Percentiles rank a stretch among this genome's conserved stretches.
Evolutionary conservation across 2,329 filamentous ascomycete genomes (phyloP).

Genomic region (Mollisia scopiformis): DNA sequence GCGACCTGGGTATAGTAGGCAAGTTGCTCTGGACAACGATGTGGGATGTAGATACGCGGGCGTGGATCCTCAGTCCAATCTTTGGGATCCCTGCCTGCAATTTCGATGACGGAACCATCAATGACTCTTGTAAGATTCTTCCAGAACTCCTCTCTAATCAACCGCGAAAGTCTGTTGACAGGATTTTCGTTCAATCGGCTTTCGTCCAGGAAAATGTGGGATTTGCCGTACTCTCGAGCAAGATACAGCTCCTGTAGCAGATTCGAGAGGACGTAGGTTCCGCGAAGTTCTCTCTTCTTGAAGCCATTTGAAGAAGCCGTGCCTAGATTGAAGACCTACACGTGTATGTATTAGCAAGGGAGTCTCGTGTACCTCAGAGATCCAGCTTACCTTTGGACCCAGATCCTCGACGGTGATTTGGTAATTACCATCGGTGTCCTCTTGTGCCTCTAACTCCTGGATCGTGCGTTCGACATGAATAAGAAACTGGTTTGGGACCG

Average conservation of each 20-base stretch:
- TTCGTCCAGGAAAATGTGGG: slow-evolving; percentile 89
- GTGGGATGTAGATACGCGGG: slow-evolving; percentile 89
- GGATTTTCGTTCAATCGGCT: slow-evolving; percentile 93
- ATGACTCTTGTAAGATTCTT: slow-evolving; percentile 86
- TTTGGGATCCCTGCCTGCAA: slow-evolving; percentile 88
- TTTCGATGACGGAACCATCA: slow-evolving; percentile 83
- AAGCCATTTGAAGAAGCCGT: slow-evolving; percentile 85
- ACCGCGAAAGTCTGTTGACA: slow-evolving; percentile 80
- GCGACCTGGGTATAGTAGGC: slow-evolving; percentile 88
- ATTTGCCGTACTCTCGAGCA: slow-evolving; percentile 86
- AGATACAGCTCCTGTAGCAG: slow-evolving; percentile 92
- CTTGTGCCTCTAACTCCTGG: slow-evolving; percentile 76
- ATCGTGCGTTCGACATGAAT: slow-evolving; percentile 86
- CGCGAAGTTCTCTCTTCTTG: slow-evolving; percentile 87
- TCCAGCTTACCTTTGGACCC: slow-evolving; percentile 74
- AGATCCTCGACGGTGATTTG: slow-evolving; percentile 97
- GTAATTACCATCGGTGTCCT: slow-evolving; percentile 93
- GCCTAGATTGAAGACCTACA: slow-evolving; percentile 78
- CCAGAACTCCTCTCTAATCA: slow-evolving; percentile 94
- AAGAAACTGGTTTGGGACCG: slow-evolving; percentile 76
- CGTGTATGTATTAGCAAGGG: not conserved
- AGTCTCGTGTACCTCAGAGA: no score
- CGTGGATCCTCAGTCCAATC: slow-evolving; percentile 91
- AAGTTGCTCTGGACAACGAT: slow-evolving; percentile 81
- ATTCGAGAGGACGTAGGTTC: slow-evolving; percentile 97